Evolutionary conservation across 2,329 filamentous ascomycete species (phyloP).

Genomic region (Biscogniauxia marginata): DNA sequence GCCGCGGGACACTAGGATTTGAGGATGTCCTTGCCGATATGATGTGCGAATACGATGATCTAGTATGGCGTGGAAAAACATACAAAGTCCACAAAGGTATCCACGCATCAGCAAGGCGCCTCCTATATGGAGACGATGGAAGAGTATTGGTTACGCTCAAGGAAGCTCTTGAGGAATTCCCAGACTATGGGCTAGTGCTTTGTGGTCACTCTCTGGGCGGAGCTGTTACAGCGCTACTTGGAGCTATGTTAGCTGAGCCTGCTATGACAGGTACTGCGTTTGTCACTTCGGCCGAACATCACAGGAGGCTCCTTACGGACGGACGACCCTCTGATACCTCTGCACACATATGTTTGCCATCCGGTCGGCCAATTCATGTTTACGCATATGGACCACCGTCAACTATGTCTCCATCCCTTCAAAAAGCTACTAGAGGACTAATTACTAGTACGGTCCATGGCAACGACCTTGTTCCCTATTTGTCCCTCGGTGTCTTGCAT

Average conservation of each 20-base stretch:
- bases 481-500: slow-evolving; percentile 71
- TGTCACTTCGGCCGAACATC: slow-evolving; percentile 56
- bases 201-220: slow-evolving; percentile 70
- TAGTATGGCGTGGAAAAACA: slow-evolving; percentile 59
- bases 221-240: slow-evolving; percentile 67
- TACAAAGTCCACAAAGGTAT: slow-evolving; percentile 76
- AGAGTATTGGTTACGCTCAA: slow-evolving; percentile 65
- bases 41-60: slow-evolving; percentile 70
- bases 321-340: slow-evolving; percentile 16
- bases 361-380: slow-evolving; percentile 71
- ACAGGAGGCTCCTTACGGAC: slow-evolving; percentile 39
- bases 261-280: slow-evolving; percentile 56
- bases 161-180: slow-evolving; percentile 63
- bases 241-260: slow-evolving; percentile 69
- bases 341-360: slow-evolving; percentile 53
- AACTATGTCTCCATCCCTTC: slow-evolving; percentile 68
- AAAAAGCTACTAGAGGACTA: slow-evolving; percentile 68
- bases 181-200: slow-evolving; percentile 67
- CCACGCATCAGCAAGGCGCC: slow-evolving; percentile 66
- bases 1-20: slow-evolving; percentile 70
- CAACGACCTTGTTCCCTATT: slow-evolving; percentile 69
- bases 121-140: slow-evolving; percentile 66
- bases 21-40: slow-evolving; percentile 73
- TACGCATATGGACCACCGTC: slow-evolving; percentile 76
- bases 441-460: slow-evolving; percentile 75